Percentiles rank a stretch among this genome's conserved stretches.
These are phyloP conservation scores for Cadophora gregata DNA, from an alignment of 2,329 filamentous ascomycete species.

Conservation along the genomic window DNA sequence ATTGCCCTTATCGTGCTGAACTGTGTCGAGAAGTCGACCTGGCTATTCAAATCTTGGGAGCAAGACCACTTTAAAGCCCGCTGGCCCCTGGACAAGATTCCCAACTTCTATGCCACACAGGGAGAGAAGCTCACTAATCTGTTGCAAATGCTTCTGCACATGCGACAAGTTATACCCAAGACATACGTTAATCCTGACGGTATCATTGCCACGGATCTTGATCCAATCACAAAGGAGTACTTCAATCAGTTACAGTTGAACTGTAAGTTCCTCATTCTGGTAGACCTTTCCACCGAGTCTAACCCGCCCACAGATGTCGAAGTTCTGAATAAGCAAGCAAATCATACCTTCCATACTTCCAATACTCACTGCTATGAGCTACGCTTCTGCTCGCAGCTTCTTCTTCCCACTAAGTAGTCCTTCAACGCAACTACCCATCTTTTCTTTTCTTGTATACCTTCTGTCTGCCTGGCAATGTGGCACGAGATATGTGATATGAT, in stretches of 20 bases:
- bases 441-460: background rate
- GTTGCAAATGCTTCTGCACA: conserved; percentile 65
- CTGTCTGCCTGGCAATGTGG: background rate
- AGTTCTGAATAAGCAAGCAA: conserved; percentile 42
- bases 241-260: conserved; percentile 63
- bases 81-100: conserved; percentile 67
- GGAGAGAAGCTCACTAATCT: conserved; percentile 64
- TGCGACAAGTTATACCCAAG: conserved; percentile 63
- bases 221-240: conserved; percentile 55
- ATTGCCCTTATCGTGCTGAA: conserved; percentile 67
- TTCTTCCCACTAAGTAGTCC: conserved; percentile 23
- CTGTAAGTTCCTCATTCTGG: conserved; percentile 52
- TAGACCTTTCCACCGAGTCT: conserved; percentile 16
- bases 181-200: conserved; percentile 54
- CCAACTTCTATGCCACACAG: conserved; percentile 62
- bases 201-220: conserved; percentile 46
- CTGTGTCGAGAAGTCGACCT: conserved; percentile 71
- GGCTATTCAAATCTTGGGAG: conserved; percentile 73
- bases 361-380: conserved; percentile 58
- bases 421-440: background rate
- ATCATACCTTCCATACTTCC: conserved; percentile 39
- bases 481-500: background rate
- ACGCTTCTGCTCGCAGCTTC: conserved; percentile 50
- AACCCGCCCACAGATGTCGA: conserved; percentile 36
- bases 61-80: conserved; percentile 57